phyloP scores from a whole-genome alignment of 768 basidiomycete genomes.

The Epithele typhae region DNA sequence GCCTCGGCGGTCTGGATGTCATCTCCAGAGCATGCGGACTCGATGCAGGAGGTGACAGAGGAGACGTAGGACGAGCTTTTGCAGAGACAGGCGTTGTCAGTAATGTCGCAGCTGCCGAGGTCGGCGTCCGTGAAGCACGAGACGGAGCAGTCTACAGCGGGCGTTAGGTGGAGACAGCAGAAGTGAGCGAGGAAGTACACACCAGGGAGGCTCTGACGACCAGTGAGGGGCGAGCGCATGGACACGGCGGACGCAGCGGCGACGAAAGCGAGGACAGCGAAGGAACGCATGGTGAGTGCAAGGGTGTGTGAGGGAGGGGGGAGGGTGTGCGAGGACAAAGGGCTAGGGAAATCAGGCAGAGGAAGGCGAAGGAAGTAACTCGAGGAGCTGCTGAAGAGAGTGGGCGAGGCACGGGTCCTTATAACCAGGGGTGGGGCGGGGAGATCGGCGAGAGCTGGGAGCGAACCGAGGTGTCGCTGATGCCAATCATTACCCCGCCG shows the following conservation, averaged over 20 bases:
- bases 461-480: too few species aligned
- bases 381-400: constrained; percentile 18
- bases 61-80: constrained; percentile 22
- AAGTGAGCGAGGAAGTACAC: neutral
- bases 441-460: too few species aligned
- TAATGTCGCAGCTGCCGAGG: constrained; percentile 38
- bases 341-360: too few species aligned
- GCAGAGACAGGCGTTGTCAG: constrained; percentile 50
- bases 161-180: neutral
- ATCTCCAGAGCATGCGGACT: constrained; percentile 18
- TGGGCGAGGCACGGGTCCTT: too few species aligned
- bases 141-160: constrained; percentile 44
- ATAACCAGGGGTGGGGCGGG: too few species aligned
- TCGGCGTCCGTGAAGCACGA: constrained; percentile 44
- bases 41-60: constrained; percentile 27
- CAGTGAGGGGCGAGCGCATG: constrained; percentile 10
- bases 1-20: constrained; percentile 22
- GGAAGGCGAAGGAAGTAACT: constrained; percentile 6
- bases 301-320: constrained; percentile 4
- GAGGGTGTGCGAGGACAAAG: constrained; percentile 13
- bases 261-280: constrained; percentile 34
- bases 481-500: too few species aligned
- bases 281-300: constrained; percentile 47
- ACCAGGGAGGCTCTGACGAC: constrained; percentile 12
- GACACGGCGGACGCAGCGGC: constrained; percentile 29